These are phyloP conservation scores for Cicer yamashitae DNA, from an alignment of 306 rosid species.

Conservation along the genomic window DNA sequence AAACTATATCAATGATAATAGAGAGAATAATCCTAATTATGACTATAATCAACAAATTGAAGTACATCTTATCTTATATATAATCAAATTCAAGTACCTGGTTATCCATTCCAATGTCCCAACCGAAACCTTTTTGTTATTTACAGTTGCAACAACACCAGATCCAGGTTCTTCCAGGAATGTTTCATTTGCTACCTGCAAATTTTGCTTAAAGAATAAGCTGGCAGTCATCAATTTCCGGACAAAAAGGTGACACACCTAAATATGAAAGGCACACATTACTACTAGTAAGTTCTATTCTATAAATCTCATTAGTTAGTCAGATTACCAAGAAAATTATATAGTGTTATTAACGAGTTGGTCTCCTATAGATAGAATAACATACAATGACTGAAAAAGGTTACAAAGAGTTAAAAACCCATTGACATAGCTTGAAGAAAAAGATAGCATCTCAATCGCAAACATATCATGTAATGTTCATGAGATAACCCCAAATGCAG, in stretches of 20 bases:
- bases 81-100: conserved; percentile 56
- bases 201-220: conserved; percentile 36
- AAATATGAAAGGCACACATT: conserved; percentile 31
- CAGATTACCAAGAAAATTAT: conserved; percentile 19
- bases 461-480: conserved; percentile 22
- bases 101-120: conserved; percentile 93
- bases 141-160: conserved; percentile 87
- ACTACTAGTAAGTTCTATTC: conserved; percentile 29
- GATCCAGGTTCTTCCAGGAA: conserved; percentile 98
- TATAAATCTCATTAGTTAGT: not conserved
- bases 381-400: conserved; percentile 20
- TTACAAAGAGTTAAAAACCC: not conserved
- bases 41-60: conserved; percentile 6
- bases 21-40: not conserved
- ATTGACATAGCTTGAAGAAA: conserved; percentile 10
- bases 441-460: conserved; percentile 34
- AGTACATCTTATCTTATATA: conserved; percentile 28
- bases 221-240: conserved; percentile 17
- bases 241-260: conserved; percentile 22
- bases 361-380: conserved; percentile 19
- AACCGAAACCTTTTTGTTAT: conserved; percentile 71
- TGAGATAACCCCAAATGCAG: conserved; percentile 35
- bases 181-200: conserved; percentile 84
- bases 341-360: conserved; percentile 6
- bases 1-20: not conserved